phyloP scores from a whole-genome alignment of 148 eudicot genomes.

The Vaccinium myrtillus region DNA sequence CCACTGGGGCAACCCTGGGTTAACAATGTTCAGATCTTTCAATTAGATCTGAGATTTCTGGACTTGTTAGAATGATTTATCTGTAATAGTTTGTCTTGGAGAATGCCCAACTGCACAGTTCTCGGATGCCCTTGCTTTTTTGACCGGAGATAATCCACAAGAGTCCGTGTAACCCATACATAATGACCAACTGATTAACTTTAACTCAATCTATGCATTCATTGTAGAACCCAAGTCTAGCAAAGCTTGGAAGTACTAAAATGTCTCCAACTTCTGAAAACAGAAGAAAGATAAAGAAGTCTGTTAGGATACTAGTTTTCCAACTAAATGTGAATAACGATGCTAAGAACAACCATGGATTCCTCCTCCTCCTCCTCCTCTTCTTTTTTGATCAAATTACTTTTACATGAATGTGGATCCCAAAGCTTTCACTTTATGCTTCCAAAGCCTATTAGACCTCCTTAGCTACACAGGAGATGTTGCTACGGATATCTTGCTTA shows the following conservation, averaged over 20 bases:
- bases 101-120: not conserved
- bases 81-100: not conserved
- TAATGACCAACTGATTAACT: not conserved
- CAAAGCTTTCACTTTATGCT: not conserved
- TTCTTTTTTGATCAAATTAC: not conserved
- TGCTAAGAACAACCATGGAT: conserved; percentile 1
- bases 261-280: not conserved
- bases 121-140: not conserved
- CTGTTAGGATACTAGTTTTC: not conserved
- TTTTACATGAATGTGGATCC: not conserved
- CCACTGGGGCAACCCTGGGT: too few species aligned
- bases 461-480: not conserved
- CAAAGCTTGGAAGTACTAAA: not conserved
- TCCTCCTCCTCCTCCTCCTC: not conserved
- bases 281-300: not conserved
- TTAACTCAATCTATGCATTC: not conserved
- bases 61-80: not conserved
- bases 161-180: not conserved
- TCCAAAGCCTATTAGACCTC: not conserved
- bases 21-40: not conserved
- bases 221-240: not conserved
- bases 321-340: not conserved
- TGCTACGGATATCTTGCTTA: not conserved
- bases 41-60: not conserved
- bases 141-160: not conserved